Evolutionary conservation across 148 eudicot species (phyloP).

Genomic region (Camellia granthamiana): DNA sequence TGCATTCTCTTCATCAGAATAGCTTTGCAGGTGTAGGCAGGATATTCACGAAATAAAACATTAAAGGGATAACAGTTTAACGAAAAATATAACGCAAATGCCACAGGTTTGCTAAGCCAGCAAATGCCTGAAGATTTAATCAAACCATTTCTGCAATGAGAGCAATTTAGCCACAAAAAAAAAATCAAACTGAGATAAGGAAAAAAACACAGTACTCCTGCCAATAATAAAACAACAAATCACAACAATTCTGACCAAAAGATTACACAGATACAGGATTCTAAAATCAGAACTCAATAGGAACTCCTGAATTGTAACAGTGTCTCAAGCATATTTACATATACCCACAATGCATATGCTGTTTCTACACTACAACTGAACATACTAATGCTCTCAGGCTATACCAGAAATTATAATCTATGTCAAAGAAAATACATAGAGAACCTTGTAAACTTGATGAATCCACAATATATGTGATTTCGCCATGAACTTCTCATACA

Average conservation of each 20-base stretch:
- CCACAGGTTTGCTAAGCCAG: background rate
- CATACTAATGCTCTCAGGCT: background rate
- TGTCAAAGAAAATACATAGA: too few species aligned
- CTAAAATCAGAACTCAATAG: background rate
- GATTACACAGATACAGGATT: too few species aligned
- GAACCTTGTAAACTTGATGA: too few species aligned
- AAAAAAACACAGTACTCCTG: background rate
- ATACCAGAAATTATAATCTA: background rate
- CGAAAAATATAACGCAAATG: too few species aligned
- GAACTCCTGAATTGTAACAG: background rate
- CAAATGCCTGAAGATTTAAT: background rate
- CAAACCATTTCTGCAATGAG: background rate
- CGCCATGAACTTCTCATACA: too few species aligned
- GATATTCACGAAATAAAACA: background rate
- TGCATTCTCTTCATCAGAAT: background rate
- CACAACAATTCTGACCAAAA: background rate
- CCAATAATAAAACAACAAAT: too few species aligned
- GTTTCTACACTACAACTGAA: background rate
- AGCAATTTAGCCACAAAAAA: background rate
- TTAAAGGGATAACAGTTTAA: too few species aligned
- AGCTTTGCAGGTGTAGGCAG: background rate
- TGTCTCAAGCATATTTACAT: background rate
- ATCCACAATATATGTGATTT: too few species aligned
- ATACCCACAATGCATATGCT: background rate
- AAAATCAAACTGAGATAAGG: background rate